Evolutionary conservation across 1,284 basidiomycete genomes (phyloP).

Genomic region (Ceratobasidium theobromae): DNA sequence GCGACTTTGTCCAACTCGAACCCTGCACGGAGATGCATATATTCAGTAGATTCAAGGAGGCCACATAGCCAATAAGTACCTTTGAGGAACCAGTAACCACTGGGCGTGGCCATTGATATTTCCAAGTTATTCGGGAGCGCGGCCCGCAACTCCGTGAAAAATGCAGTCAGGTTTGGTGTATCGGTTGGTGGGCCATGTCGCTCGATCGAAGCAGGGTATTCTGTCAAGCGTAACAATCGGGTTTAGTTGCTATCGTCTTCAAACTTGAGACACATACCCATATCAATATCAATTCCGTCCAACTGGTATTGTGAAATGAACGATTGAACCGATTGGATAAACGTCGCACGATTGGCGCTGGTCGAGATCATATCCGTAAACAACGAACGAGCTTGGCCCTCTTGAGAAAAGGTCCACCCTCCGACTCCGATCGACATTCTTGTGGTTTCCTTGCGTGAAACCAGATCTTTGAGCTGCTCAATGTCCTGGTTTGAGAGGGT

Average conservation of each 20-base stretch:
- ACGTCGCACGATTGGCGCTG: slow-evolving; percentile 11
- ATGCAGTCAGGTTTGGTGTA: slow-evolving; percentile 13
- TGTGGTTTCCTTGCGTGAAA: slow-evolving; percentile 5
- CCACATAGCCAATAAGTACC: neutral
- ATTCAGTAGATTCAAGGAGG: too few relatives aligned
- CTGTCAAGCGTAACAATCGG: too few relatives aligned
- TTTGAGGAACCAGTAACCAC: slow-evolving; percentile 17
- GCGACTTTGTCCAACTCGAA: slow-evolving; percentile 18
- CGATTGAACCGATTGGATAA: slow-evolving; percentile 8
- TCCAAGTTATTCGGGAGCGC: slow-evolving; percentile 1
- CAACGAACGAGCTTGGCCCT: neutral
- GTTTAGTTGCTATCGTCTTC: neutral
- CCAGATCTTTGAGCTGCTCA: slow-evolving; percentile 1
- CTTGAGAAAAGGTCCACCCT: slow-evolving; percentile 21
- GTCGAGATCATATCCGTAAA: slow-evolving; percentile 8
- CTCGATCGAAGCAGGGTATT: slow-evolving; percentile 13
- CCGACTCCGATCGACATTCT: slow-evolving; percentile 13
- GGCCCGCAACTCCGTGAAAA: slow-evolving; percentile 14
- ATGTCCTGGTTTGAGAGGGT: neutral
- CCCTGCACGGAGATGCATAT: too few relatives aligned
- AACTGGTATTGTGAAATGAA: slow-evolving; percentile 11
- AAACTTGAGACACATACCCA: neutral
- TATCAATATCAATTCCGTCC: slow-evolving; percentile 26
- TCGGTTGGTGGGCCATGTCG: slow-evolving; percentile 8
- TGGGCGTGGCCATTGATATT: slow-evolving; percentile 11